Conservation (phyloP, 2,329 filamentous ascomycete genomes). For the Alternaria triticina region DNA sequence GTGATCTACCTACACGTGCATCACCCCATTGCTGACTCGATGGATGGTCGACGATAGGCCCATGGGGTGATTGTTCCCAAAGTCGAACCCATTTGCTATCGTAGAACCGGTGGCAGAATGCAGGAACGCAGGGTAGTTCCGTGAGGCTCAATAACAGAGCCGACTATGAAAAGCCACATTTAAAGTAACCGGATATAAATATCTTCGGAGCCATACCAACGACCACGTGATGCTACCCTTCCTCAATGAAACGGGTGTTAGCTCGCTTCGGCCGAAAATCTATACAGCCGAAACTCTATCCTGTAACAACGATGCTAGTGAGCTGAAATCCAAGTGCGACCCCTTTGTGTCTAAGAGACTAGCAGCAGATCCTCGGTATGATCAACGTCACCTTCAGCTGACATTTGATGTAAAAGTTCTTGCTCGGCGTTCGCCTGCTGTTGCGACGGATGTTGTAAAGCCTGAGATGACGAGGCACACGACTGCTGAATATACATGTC, state of each 20-base stretch:
- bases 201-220: not conserved
- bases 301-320: not conserved
- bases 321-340: not conserved
- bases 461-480: not conserved
- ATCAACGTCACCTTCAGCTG: not conserved
- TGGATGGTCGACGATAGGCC: not conserved
- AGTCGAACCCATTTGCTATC: not conserved
- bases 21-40: not conserved
- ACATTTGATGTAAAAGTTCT: not conserved
- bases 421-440: not conserved
- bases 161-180: not conserved
- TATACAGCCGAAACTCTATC: not conserved
- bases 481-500: not conserved
- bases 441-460: not conserved
- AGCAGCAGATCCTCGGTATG: not conserved
- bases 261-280: not conserved
- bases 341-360: not conserved
- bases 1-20: not conserved
- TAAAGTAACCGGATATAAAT: not conserved
- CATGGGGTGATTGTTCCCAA: not conserved
- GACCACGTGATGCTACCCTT: not conserved
- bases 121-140: not conserved
- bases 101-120: not conserved
- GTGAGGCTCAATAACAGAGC: not conserved
- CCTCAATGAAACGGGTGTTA: not conserved